These are phyloP conservation scores for Astrephomene gubernaculifera DNA, from an alignment of 139 green algal genomes.

Conservation along the genomic window DNA sequence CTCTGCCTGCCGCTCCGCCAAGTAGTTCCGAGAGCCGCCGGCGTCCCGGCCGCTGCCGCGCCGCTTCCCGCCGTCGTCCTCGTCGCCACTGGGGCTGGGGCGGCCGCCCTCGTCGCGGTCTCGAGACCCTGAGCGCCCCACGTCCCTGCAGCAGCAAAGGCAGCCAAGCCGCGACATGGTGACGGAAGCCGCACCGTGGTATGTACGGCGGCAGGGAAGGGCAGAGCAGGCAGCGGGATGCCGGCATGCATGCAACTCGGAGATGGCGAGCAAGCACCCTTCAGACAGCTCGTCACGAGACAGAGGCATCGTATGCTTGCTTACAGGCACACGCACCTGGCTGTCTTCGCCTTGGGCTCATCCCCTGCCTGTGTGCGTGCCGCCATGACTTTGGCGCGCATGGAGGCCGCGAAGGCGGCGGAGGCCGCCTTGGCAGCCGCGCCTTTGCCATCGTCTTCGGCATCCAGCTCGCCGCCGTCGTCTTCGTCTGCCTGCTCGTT, in stretches of 20 bases:
- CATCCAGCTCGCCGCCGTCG: neutral
- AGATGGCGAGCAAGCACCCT: too few relatives aligned
- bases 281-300: too few relatives aligned
- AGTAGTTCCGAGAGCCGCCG: neutral
- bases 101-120: neutral
- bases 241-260: too few relatives aligned
- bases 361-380: slow-evolving; percentile 36
- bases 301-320: too few relatives aligned
- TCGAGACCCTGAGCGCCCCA: neutral
- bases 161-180: too few relatives aligned
- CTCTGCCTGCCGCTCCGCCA: slow-evolving; percentile 27
- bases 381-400: slow-evolving; percentile 51
- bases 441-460: neutral
- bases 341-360: neutral
- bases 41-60: neutral
- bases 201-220: too few relatives aligned
- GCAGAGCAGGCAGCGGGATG: too few relatives aligned
- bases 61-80: neutral
- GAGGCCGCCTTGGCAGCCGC: slow-evolving; percentile 17
- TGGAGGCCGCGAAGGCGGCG: slow-evolving; percentile 51
- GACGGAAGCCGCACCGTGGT: too few relatives aligned
- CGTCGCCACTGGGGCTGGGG: neutral
- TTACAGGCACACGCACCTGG: too few relatives aligned
- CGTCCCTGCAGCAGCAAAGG: too few relatives aligned
- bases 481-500: neutral